A percentile compares a stretch with the other conserved stretches of the same genome.
phyloP scores from a whole-genome alignment of 192 early-diverging fungal species.

The Mortierella hygrophila region DNA sequence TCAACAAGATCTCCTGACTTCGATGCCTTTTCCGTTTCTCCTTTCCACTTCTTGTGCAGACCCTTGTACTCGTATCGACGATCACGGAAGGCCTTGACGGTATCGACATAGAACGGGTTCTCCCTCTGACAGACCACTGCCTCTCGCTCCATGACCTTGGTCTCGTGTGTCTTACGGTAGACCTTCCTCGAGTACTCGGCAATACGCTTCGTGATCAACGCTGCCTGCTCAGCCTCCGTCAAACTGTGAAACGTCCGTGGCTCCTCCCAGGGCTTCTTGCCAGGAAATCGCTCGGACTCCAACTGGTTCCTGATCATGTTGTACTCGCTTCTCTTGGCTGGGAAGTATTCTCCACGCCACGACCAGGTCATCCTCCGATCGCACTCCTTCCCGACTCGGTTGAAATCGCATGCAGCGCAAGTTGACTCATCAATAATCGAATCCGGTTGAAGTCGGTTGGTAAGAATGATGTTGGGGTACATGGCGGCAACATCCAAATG shows the following conservation, averaged over 20 bases:
- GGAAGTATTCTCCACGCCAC: slow-evolving; percentile 97
- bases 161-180: slow-evolving; percentile 87
- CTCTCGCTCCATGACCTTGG: slow-evolving; percentile 84
- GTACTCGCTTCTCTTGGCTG: slow-evolving; percentile 87
- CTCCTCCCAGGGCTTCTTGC: slow-evolving; percentile 65
- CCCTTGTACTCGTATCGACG: slow-evolving; percentile 98
- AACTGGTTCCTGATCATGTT: slow-evolving; percentile 91
- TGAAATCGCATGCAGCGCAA: slow-evolving; percentile 95
- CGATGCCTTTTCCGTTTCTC: slow-evolving; percentile 79
- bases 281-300: slow-evolving; percentile 84
- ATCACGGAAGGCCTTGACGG: slow-evolving; percentile 96
- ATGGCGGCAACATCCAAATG: slow-evolving; percentile 99
- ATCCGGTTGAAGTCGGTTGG: slow-evolving; percentile 97
- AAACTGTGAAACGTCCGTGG: slow-evolving; percentile 78
- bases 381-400: slow-evolving; percentile 87
- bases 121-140: slow-evolving; percentile 97
- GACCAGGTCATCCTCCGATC: slow-evolving; percentile 96
- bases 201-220: slow-evolving; percentile 82
- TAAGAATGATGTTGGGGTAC: slow-evolving; percentile 99
- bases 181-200: slow-evolving; percentile 90
- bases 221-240: slow-evolving; percentile 73
- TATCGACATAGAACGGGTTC: slow-evolving; percentile 98
- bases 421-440: slow-evolving; percentile 91
- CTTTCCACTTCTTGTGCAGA: slow-evolving; percentile 92
- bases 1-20: slow-evolving; percentile 73